Conservation (phyloP, 1,284 basidiomycete genomes). For the Ustilago xerochloae region DNA sequence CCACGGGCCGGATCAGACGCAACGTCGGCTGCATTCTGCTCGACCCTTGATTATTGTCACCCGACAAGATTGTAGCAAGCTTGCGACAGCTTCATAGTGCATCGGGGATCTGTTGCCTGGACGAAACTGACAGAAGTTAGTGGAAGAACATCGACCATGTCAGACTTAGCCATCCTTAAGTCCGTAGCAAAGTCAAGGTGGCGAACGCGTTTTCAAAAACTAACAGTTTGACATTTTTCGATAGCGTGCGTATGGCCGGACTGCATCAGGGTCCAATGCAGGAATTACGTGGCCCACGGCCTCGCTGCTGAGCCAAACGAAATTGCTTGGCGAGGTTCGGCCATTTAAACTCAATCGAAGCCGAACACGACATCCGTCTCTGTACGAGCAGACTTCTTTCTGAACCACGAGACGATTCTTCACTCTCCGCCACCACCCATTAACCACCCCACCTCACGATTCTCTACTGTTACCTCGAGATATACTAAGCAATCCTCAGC, state of each 20-base stretch:
- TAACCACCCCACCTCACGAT: not conserved
- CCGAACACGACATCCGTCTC: constrained; percentile 14
- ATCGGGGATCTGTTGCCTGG: too few species aligned
- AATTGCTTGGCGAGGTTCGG: constrained; percentile 25
- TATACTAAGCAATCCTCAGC: not conserved
- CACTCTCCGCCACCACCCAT: not conserved
- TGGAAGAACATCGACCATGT: not conserved
- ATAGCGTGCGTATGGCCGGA: too few species aligned
- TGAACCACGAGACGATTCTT: too few species aligned
- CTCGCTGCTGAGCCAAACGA: not conserved
- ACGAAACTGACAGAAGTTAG: too few species aligned
- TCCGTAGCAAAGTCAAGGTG: not conserved
- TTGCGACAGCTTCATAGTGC: too few species aligned
- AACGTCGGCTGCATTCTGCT: too few species aligned
- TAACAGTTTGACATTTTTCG: not conserved
- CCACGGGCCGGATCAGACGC: too few species aligned
- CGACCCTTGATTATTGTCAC: too few species aligned
- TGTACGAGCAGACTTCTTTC: too few species aligned
- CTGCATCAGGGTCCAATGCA: constrained; percentile 9
- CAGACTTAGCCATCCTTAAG: not conserved
- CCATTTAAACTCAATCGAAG: constrained; percentile 28
- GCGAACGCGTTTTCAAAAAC: not conserved
- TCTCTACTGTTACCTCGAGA: not conserved
- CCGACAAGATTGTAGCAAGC: too few species aligned
- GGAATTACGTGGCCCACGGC: constrained; percentile 4